Conservation (phyloP, 1,284 basidiomycete genomes). For the Puccinia triticina region DNA sequence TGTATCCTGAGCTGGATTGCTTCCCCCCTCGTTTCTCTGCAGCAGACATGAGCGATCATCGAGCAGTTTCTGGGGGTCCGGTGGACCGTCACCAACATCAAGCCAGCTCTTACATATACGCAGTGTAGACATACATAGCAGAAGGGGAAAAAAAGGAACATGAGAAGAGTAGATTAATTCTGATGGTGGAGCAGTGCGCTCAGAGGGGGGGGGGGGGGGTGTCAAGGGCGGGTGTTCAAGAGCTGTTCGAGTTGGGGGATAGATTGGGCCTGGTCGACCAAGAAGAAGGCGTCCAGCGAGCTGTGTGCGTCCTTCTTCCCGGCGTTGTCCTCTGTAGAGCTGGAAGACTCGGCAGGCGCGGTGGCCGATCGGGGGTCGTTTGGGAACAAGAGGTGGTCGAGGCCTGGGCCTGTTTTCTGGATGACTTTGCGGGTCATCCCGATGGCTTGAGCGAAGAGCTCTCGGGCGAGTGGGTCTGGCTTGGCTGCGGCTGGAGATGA, state of each 20-base stretch:
- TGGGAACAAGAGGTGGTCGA: slow-evolving; percentile 29
- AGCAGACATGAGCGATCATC: no score
- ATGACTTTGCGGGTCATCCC: slow-evolving; percentile 41
- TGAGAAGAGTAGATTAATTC: no score
- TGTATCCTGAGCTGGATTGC: no score
- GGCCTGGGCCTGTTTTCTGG: slow-evolving; percentile 40
- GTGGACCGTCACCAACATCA: no score
- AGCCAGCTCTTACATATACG: no score
- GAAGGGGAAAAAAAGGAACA: no score
- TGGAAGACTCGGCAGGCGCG: not conserved
- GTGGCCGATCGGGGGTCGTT: not conserved
- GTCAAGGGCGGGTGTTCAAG: not conserved
- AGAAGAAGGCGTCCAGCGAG: slow-evolving; percentile 18
- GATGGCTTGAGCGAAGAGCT: not conserved
- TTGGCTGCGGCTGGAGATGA: not conserved
- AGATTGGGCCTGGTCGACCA: slow-evolving; percentile 7
- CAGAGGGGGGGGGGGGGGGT: no score
- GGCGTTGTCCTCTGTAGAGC: not conserved
- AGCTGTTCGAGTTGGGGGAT: not conserved
- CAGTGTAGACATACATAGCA: no score
- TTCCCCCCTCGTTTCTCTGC: no score
- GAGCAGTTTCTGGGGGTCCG: no score
- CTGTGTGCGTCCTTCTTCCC: not conserved
- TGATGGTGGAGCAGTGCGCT: no score
- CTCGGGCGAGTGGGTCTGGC: not conserved